These are phyloP conservation scores for Solanum sejunctum DNA, from an alignment of 257 asterid genomes.

Conservation along the genomic window DNA sequence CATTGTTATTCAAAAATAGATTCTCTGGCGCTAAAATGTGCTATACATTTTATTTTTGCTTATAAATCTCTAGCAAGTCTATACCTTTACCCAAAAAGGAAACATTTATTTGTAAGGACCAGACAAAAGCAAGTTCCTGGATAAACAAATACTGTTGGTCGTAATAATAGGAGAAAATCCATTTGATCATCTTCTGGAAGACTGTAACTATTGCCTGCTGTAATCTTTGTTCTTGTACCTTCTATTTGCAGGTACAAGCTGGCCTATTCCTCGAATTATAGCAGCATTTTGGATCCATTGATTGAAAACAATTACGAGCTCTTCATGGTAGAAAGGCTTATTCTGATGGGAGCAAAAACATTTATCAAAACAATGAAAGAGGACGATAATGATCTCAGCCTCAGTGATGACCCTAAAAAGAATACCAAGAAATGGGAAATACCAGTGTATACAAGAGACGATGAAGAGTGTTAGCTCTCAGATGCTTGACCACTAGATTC, in stretches of 20 bases:
- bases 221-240: background rate
- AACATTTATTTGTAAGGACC: background rate
- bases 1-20: background rate
- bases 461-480: conserved; percentile 35
- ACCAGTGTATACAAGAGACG: conserved; percentile 59
- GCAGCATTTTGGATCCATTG: conserved; percentile 59
- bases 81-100: background rate
- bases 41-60: background rate
- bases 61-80: background rate
- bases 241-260: conserved; percentile 59
- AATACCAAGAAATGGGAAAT: conserved; percentile 69
- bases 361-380: conserved; percentile 59
- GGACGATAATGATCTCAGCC: conserved; percentile 58
- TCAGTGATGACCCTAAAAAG: conserved; percentile 91
- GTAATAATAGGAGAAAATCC: background rate
- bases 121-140: background rate
- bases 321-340: conserved; percentile 82
- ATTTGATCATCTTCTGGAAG: background rate
- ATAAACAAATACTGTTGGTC: background rate
- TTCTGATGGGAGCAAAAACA: conserved; percentile 74
- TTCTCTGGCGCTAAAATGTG: background rate
- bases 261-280: conserved; percentile 77
- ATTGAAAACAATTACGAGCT: conserved; percentile 80
- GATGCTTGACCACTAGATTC: background rate
- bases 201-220: background rate